Base-by-base conservation (phyloP, 805 yeast species). In the Saturnispora ahearnii region DNA sequence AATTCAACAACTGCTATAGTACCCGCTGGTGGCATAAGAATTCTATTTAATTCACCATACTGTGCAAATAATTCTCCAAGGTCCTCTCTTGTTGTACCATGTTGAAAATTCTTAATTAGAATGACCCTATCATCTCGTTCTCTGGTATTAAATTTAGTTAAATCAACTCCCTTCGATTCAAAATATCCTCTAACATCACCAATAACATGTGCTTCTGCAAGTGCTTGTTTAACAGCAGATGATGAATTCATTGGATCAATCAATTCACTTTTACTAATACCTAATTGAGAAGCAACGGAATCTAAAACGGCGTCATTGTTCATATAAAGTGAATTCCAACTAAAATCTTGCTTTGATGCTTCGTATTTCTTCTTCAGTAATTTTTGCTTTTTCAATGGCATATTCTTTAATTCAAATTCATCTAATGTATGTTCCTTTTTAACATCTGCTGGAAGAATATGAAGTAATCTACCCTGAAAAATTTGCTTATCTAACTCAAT, bases 191-290 rank as follows among this genome's bases (percentile, higher is more conserved):
- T 78, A 11, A 93, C 96, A 65, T 84, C 93, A 42, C 90, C 93
- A 60, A 93, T 82, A 15, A 90, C 96, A 61, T 89, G 93, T 2
- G 97, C 95, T 69, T 93, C 99, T 0, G 99, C 98, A 55, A 93
- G 75, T 0, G 99, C 98, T 67, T 90, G 98, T 63, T 90, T 87
- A 12, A 93, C 98, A 1, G 96, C 97, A 47, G 96, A 84, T 52
- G 75, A 81, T 7, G 95, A 76, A 55, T 82, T 87, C 58, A 87
- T 85, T 1, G 96, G 91, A 64, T 93, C 95, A 53, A 93, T 77
- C 60, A 93, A 74, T 51, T 88, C 87, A 7, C 93, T 74, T 65
- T 91, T 93, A 28, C 81, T 64, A 45, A 93, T 72, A 7, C 98
- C 98, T 67, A 93, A 67, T 59, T 84, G 84, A 7, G 78, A 64